Conservation (phyloP, 495 filamentous ascomycete species). For the Penicillium cataractarum region DNA sequence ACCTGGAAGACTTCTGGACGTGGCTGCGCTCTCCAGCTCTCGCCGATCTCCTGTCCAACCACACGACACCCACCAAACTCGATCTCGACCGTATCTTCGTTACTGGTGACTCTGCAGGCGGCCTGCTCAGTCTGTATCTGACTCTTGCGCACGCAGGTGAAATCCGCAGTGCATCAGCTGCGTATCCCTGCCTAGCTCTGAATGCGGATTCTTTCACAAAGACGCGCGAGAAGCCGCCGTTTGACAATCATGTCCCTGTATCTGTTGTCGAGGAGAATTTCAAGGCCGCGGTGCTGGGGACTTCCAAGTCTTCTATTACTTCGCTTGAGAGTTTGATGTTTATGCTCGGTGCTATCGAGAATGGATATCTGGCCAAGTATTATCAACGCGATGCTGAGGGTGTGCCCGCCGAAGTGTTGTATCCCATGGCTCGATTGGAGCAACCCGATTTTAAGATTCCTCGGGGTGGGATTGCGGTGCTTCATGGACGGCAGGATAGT, state of each 20-base stretch:
- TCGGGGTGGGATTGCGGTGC: constrained; percentile 28
- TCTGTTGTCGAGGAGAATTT: constrained; percentile 20
- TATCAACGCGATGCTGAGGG: constrained; percentile 27
- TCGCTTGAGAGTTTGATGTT: constrained; percentile 12
- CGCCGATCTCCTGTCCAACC: constrained; percentile 17
- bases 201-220: constrained; percentile 8
- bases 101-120: constrained; percentile 41
- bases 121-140: constrained; percentile 33
- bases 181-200: constrained; percentile 29
- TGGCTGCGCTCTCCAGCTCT: constrained; percentile 43
- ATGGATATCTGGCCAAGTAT: constrained; percentile 16
- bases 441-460: constrained; percentile 23
- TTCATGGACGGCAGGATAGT: constrained; percentile 31
- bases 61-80: constrained; percentile 23
- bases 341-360: constrained; percentile 25
- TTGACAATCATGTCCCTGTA: constrained; percentile 12
- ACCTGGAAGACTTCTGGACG: constrained; percentile 54
- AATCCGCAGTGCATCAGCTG: constrained; percentile 26
- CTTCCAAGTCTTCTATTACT: constrained; percentile 13
- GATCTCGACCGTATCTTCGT: constrained; percentile 35
- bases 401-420: constrained; percentile 13
- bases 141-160: constrained; percentile 30
- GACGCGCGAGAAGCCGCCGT: constrained; percentile 6
- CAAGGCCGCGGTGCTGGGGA: constrained; percentile 14
- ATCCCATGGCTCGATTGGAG: constrained; percentile 25